These are phyloP conservation scores for Erodium texanum DNA, from an alignment of 441 rosid genomes.

Conservation along the genomic window DNA sequence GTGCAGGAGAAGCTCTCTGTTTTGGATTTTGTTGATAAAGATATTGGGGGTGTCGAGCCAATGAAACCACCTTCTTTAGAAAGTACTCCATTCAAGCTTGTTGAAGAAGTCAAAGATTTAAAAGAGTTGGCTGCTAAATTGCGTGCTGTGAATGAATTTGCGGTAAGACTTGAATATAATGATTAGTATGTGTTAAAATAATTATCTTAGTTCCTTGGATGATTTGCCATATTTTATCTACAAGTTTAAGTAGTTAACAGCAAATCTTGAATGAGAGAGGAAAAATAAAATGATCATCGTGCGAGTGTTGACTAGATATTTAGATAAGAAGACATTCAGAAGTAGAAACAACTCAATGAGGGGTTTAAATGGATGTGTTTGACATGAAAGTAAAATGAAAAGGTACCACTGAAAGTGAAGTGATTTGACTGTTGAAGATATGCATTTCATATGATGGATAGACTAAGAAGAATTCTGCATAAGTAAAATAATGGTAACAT, in stretches of 20 bases:
- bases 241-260: too few relatives aligned
- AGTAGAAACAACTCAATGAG: not conserved
- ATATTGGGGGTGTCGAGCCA: conserved; percentile 30
- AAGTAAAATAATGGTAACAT: not conserved
- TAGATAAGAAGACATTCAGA: not conserved
- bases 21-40: conserved; percentile 60
- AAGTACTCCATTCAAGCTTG: conserved; percentile 55
- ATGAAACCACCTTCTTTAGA: conserved; percentile 38
- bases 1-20: conserved; percentile 61
- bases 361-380: not conserved
- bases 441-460: not conserved
- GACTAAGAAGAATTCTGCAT: not conserved
- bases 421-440: not conserved
- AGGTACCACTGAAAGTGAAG: not conserved
- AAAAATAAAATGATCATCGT: too few relatives aligned
- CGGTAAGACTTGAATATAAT: conserved; percentile 35
- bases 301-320: too few relatives aligned
- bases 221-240: not conserved
- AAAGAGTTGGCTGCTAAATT: conserved; percentile 63
- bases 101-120: conserved; percentile 70
- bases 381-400: not conserved
- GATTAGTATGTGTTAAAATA: not conserved
- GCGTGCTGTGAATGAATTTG: conserved; percentile 54
- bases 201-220: not conserved
- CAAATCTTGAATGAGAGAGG: too few relatives aligned